Evolutionary conservation across 352 stramenopile genomes (phyloP), one percentile per base, ranked within the genome.

Genomic region (Globisporangium perplexum): DNA sequence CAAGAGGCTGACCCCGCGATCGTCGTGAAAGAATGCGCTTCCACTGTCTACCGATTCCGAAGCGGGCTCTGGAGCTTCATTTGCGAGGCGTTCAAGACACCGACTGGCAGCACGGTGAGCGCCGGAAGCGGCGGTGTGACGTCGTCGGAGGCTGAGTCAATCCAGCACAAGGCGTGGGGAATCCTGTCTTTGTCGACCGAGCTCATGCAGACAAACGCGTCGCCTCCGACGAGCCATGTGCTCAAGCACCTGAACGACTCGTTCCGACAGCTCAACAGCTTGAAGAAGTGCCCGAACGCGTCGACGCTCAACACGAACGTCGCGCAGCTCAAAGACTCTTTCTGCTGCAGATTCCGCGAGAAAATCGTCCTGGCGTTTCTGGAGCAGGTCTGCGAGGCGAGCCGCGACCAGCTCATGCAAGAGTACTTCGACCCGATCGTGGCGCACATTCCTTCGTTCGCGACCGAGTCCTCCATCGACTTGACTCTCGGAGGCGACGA

Each of bases 21-120:
- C 1, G 59, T 88, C n/a, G 73, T 93, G 24, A 72, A 70, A 33
- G 76, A 82, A 23, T 85, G 74, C 41, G 66, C 69, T 0, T 70
- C 62, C 5, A 55, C 88, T 33, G 66, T 88, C n/a, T 67, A 67
- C 24, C 74, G 78, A 18, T 90, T 93, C 58, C 72, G 74, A 17
- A 86, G 60, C 30, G 76, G 82, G 0, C 54, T 93, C 8, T 90
- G 82, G 82, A 63, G 69, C 7, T 77, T 90, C 14, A 80, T 90
- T 35, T 90, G 80, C 52, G 79, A 93, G 23, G 49, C 86, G 7
- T 90, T 93, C 59, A 81, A 83, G 59, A 66, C 71, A 0, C 50
- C 71, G n/a, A 55, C 65, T 10, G 48, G 53, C 18, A 71, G 61
- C 33, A 57, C 55, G 1, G 59, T 50, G 18, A 55, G 45, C 10